phyloP scores from a whole-genome alignment of 306 rosid genomes.

The Vigna mungo region DNA sequence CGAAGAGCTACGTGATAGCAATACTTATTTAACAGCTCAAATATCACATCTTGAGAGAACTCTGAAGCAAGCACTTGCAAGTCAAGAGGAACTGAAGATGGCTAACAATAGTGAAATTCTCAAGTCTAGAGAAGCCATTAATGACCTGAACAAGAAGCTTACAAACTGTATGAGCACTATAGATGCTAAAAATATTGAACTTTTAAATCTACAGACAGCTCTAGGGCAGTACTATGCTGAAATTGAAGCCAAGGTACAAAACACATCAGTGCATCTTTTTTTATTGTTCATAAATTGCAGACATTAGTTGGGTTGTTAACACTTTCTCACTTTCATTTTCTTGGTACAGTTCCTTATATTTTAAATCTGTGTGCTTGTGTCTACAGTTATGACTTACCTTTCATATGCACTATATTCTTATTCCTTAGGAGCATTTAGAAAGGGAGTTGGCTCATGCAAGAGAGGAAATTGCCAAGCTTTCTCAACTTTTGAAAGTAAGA shows the following conservation, averaged over 20 bases:
- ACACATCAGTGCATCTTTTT: constrained; percentile 17
- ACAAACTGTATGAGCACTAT: constrained; percentile 61
- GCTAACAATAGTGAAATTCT: constrained; percentile 58
- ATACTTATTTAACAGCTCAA: constrained; percentile 63
- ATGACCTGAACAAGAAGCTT: constrained; percentile 72
- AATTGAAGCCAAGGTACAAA: constrained; percentile 87
- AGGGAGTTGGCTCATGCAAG: constrained; percentile 69
- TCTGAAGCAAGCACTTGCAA: constrained; percentile 67
- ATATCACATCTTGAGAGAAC: constrained; percentile 69
- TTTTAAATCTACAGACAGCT: constrained; percentile 86
- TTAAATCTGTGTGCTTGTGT: constrained; percentile 12
- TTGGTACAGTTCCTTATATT: constrained; percentile 3
- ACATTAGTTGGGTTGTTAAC: constrained; percentile 16
- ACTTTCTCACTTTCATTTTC: neutral
- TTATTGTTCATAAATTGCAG: neutral
- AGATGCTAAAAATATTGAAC: constrained; percentile 77
- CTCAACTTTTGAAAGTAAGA: constrained; percentile 63
- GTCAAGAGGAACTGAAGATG: constrained; percentile 67
- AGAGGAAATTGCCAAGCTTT: constrained; percentile 66
- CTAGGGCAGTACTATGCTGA: constrained; percentile 93
- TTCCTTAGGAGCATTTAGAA: constrained; percentile 74
- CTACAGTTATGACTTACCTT: constrained; percentile 6
- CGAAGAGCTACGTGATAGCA: constrained; percentile 65
- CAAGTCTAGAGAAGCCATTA: constrained; percentile 60
- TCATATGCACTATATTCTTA: constrained; percentile 7